Percentiles rank a stretch among this genome's conserved stretches.
Evolutionary conservation across 768 basidiomycete genomes (phyloP).

Genomic region (Rhizopogon rudus): DNA sequence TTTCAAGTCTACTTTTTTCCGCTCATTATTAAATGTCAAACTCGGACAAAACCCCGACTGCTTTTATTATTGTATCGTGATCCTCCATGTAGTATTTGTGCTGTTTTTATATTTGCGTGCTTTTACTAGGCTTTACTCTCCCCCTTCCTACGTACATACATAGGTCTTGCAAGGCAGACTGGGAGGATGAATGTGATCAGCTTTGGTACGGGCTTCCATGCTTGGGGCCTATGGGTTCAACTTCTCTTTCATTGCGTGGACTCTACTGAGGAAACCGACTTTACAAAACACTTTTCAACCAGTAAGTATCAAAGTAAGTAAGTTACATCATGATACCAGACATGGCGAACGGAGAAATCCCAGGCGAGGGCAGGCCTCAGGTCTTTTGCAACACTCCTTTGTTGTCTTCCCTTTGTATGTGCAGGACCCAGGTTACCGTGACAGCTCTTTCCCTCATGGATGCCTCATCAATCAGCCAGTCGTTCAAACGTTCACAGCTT

Average conservation of each 20-base stretch:
- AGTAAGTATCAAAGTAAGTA: too few species aligned
- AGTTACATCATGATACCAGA: too few species aligned
- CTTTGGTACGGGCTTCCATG: neutral
- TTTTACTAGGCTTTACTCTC: neutral
- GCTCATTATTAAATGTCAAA: neutral
- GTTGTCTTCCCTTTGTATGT: too few species aligned
- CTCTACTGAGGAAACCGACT: too few species aligned
- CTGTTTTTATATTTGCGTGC: neutral
- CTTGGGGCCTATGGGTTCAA: neutral
- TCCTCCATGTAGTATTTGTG: slow-evolving; percentile 1
- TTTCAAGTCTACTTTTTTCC: neutral
- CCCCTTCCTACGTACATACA: neutral
- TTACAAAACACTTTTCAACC: too few species aligned
- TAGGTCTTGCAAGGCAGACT: neutral
- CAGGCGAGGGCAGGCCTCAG: too few species aligned
- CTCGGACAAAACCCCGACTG: neutral
- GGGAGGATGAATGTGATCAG: neutral
- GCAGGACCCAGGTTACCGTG: too few species aligned
- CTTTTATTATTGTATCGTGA: neutral
- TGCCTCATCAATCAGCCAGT: too few species aligned
- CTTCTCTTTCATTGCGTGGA: neutral
- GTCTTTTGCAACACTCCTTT: too few species aligned
- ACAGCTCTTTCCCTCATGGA: too few species aligned
- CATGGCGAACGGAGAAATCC: too few species aligned
- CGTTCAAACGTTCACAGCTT: too few species aligned